phyloP scores from a whole-genome alignment of 495 filamentous ascomycete species.

The Trichoderma gamsii region DNA sequence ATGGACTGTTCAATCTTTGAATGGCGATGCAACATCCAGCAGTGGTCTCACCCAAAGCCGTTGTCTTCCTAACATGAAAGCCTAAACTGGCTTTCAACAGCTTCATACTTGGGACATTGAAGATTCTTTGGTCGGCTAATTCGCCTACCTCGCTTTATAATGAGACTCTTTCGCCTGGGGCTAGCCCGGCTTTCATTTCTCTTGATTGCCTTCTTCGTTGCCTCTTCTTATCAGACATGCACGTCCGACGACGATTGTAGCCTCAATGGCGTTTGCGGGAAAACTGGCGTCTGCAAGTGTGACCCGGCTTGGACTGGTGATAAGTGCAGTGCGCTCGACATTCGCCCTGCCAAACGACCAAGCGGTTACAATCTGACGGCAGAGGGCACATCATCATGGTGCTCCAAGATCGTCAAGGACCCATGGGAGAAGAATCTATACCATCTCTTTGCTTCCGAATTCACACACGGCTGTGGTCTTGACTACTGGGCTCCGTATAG shows the following conservation, averaged over 20 bases:
- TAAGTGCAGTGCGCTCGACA: conserved; percentile 35
- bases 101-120: background rate
- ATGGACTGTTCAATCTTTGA: background rate
- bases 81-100: background rate
- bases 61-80: background rate
- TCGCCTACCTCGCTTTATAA: background rate
- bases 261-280: conserved; percentile 33
- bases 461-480: conserved; percentile 32
- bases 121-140: background rate
- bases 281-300: conserved; percentile 25
- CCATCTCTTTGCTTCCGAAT: conserved; percentile 34
- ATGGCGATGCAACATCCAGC: background rate
- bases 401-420: conserved; percentile 34
- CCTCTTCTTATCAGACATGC: conserved; percentile 20
- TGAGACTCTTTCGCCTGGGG: background rate
- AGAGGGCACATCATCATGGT: conserved; percentile 35
- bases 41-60: background rate
- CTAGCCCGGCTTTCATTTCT: background rate
- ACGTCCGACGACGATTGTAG: conserved; percentile 37
- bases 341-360: conserved; percentile 26
- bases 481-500: conserved; percentile 35
- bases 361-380: conserved; percentile 33
- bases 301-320: conserved; percentile 35
- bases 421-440: conserved; percentile 25
- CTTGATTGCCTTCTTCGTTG: background rate